Evolutionary conservation across 1,284 basidiomycete genomes (phyloP).

Genomic region (Spongispora temasekensis): DNA sequence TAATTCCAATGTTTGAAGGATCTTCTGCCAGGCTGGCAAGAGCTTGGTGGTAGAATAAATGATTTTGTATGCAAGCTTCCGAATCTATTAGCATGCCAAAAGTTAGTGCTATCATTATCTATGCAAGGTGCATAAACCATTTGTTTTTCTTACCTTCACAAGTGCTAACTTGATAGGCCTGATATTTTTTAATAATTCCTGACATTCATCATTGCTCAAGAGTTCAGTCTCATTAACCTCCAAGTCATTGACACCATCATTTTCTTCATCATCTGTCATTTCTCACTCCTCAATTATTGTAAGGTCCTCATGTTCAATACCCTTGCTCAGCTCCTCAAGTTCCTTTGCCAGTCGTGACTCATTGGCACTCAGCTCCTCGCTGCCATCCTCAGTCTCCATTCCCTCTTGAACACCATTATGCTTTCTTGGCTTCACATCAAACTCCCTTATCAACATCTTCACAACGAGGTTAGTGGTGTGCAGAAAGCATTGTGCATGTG

Average conservation of each 20-base stretch:
- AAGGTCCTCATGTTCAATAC: not conserved
- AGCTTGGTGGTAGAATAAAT: too few species aligned
- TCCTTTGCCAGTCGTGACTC: not conserved
- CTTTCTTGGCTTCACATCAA: too few species aligned
- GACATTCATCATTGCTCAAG: not conserved
- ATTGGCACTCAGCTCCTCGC: too few species aligned
- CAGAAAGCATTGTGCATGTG: too few species aligned
- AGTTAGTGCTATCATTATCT: too few species aligned
- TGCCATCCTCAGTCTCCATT: not conserved
- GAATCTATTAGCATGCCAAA: too few species aligned
- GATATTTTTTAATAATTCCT: not conserved
- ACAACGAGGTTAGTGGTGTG: too few species aligned
- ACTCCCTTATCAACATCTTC: too few species aligned
- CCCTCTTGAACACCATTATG: not conserved
- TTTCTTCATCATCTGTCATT: not conserved
- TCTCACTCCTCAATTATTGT: not conserved
- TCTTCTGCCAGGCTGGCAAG: too few species aligned
- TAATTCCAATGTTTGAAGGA: not conserved
- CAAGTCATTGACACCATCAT: not conserved
- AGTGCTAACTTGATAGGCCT: slow-evolving; percentile 1
- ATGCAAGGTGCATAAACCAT: slow-evolving; percentile 1
- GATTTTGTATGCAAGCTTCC: too few species aligned
- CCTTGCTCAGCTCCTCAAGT: not conserved
- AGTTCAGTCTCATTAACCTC: not conserved
- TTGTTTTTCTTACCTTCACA: too few species aligned